These are phyloP conservation scores for Quercus lobata DNA, from an alignment of 331 rosid genomes.

Conservation along the genomic window DNA sequence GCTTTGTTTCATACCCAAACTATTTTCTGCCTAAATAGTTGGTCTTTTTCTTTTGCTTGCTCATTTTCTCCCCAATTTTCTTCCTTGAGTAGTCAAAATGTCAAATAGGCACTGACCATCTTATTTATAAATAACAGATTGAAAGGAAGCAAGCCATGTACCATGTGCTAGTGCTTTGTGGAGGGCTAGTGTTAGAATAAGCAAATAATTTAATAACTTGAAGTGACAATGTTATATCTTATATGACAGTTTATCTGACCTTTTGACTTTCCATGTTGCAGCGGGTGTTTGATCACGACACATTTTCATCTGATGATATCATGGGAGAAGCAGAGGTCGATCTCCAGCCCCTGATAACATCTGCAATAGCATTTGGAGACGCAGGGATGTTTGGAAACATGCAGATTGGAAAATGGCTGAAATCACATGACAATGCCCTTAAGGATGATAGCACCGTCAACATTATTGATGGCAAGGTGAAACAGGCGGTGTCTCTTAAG, in stretches of 20 bases:
- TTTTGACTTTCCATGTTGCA: slow-evolving; percentile 35
- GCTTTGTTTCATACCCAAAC: not conserved
- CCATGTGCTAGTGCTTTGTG: not conserved
- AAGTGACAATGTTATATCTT: not conserved
- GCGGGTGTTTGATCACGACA: slow-evolving; percentile 81
- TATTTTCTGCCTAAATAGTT: not conserved
- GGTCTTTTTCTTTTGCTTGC: not conserved
- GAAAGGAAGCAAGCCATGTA: not conserved
- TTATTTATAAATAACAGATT: not conserved
- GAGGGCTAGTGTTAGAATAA: not conserved
- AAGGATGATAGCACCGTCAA: slow-evolving; percentile 67
- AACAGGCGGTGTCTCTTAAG: slow-evolving; percentile 65
- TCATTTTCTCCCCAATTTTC: not conserved
- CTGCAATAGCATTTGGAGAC: slow-evolving; percentile 88
- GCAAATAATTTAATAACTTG: not conserved
- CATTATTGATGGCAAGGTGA: slow-evolving; percentile 64
- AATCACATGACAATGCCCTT: slow-evolving; percentile 83
- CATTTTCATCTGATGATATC: slow-evolving; percentile 80
- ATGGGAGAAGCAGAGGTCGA: slow-evolving; percentile 97
- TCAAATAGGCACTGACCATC: not conserved
- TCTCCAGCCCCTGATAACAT: slow-evolving; percentile 87
- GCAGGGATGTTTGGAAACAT: slow-evolving; percentile 79
- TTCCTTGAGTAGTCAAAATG: too few relatives aligned
- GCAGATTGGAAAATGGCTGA: slow-evolving; percentile 98
- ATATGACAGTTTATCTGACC: not conserved